phyloP scores from a whole-genome alignment of 2,329 filamentous ascomycete species.

The Cladosporium phlei region DNA sequence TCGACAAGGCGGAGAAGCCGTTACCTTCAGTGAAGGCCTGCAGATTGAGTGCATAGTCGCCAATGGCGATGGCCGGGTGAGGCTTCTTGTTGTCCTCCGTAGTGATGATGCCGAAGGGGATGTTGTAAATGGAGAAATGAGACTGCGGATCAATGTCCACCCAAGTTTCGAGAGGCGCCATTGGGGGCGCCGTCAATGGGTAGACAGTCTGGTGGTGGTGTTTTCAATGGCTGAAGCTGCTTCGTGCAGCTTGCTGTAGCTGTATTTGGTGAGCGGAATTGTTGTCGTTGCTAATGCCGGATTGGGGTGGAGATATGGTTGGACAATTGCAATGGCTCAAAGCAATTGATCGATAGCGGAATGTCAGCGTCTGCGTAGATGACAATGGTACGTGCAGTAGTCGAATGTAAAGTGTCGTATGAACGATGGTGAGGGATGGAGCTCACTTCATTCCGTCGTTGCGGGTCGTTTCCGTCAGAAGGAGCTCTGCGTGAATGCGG shows the following conservation, averaged over 20 bases:
- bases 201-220: neutral
- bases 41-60: constrained; percentile 66
- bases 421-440: too few species aligned
- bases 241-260: neutral
- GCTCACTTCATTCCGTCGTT: too few species aligned
- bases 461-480: too few species aligned
- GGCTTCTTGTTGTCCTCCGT: constrained; percentile 52
- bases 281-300: neutral
- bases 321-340: too few species aligned
- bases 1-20: constrained; percentile 56
- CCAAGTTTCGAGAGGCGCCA: constrained; percentile 48
- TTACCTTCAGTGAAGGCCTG: constrained; percentile 54
- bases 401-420: too few species aligned
- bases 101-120: constrained; percentile 78
- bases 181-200: constrained; percentile 16
- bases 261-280: too few species aligned
- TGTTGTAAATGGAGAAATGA: constrained; percentile 72
- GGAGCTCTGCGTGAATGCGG: constrained; percentile 10
- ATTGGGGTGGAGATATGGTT: too few species aligned
- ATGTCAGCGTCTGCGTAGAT: too few species aligned
- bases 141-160: constrained; percentile 55
- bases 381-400: too few species aligned
- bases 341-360: too few species aligned
- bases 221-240: constrained; percentile 1
- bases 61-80: constrained; percentile 67